Evolutionary conservation across 805 yeast species (phyloP).

Genomic region (Teunomyces kruisii): DNA sequence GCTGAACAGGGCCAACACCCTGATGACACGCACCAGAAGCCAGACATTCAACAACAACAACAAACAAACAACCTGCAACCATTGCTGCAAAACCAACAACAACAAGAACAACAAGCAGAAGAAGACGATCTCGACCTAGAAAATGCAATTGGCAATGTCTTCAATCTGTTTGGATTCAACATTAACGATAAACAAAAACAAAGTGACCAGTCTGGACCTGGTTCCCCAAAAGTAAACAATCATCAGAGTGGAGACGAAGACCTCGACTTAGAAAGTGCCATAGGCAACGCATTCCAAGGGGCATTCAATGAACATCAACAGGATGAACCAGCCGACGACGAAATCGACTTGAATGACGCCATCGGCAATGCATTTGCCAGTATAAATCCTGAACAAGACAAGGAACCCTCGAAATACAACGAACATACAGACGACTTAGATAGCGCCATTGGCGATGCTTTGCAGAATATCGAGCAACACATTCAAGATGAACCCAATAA

Average conservation of each 20-base stretch:
- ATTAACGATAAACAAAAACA: background rate
- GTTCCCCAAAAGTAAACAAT: background rate
- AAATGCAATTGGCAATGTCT: constrained; percentile 40
- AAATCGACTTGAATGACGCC: constrained; percentile 21
- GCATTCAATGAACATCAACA: constrained; percentile 1
- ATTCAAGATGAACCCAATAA: background rate
- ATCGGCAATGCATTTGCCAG: constrained; percentile 29
- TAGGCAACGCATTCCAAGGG: constrained; percentile 11
- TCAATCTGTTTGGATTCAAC: constrained; percentile 29
- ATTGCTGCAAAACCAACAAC: constrained; percentile 11
- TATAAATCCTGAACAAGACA: background rate
- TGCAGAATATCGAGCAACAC: constrained; percentile 4
- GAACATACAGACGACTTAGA: background rate
- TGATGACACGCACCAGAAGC: background rate
- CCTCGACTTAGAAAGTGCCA: constrained; percentile 15
- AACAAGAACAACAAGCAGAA: background rate
- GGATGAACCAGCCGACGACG: constrained; percentile 9
- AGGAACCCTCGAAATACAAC: background rate
- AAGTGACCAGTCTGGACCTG: background rate
- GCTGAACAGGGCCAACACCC: constrained; percentile 1
- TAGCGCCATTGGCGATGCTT: constrained; percentile 19
- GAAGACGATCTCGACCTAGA: constrained; percentile 26
- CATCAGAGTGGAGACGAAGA: constrained; percentile 3
- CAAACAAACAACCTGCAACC: background rate
- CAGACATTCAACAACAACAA: background rate